Conservation (phyloP, 192 early-diverging fungal species). For the Neocallimastix lanati region DNA sequence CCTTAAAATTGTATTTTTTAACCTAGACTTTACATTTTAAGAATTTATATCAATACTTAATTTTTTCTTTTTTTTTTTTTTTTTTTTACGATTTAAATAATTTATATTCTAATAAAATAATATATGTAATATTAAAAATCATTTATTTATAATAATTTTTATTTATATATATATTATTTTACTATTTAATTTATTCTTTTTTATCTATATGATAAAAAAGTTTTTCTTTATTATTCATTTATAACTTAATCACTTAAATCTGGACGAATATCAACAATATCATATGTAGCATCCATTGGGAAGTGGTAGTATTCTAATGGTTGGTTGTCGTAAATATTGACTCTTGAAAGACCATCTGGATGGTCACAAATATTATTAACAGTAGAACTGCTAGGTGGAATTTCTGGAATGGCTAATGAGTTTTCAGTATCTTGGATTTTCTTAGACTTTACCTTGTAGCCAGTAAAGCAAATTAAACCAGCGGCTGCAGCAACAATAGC, state of each 20-base stretch:
- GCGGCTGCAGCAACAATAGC: neutral
- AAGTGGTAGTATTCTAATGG: neutral
- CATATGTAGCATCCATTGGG: neutral
- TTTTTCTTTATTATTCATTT: too few species aligned
- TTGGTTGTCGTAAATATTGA: neutral
- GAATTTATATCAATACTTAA: too few species aligned
- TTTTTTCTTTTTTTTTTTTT: too few species aligned
- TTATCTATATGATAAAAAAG: too few species aligned
- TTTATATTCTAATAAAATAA: too few species aligned
- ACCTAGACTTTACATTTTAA: too few species aligned
- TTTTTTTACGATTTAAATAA: too few species aligned
- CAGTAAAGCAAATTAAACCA: neutral
- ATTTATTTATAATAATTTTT: too few species aligned
- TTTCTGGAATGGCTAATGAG: neutral
- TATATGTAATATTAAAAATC: too few species aligned
- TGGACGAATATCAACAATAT: neutral
- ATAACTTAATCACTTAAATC: neutral
- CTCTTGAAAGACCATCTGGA: neutral
- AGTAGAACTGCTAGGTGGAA: neutral
- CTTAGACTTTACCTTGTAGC: neutral
- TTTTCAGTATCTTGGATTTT: neutral
- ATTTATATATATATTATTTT: too few species aligned
- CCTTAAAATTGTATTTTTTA: too few species aligned
- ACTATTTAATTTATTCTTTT: too few species aligned
- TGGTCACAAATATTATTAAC: neutral